A percentile compares a stretch with the other conserved stretches of the same genome.
phyloP scores from a whole-genome alignment of 140 eudicot genomes.

The Flaveria floridana region DNA sequence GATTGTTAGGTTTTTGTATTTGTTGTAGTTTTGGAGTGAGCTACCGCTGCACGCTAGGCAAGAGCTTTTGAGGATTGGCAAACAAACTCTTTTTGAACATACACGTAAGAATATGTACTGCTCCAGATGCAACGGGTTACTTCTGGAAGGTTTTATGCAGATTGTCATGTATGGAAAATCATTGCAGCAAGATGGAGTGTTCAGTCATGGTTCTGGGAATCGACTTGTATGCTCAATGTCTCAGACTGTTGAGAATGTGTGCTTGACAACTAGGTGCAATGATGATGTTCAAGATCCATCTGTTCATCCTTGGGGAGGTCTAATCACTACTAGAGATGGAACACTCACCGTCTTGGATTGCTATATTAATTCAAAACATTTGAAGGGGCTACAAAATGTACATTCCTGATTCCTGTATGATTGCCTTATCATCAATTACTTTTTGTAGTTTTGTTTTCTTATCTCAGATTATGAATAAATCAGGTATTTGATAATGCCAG shows the following conservation, averaged over 20 bases:
- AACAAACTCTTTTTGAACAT: conserved; percentile 85
- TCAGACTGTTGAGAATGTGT: conserved; percentile 41
- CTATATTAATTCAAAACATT: conserved; percentile 69
- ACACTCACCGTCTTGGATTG: conserved; percentile 83
- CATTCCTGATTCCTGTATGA: conserved; percentile 11
- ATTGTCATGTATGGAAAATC: conserved; percentile 94
- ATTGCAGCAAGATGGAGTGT: conserved; percentile 67
- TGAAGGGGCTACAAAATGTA: conserved; percentile 90
- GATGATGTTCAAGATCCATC: conserved; percentile 88
- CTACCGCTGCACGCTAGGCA: conserved; percentile 77
- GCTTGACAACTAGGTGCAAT: conserved; percentile 44
- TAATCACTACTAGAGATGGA: conserved; percentile 81
- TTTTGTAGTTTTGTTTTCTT: not conserved
- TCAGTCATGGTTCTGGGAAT: conserved; percentile 40
- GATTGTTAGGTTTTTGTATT: conserved; percentile 7
- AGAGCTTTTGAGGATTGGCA: conserved; percentile 71
- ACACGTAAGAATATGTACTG: conserved; percentile 97
- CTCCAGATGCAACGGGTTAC: conserved; percentile 91
- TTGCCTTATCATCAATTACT: conserved; percentile 7
- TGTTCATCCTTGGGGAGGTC: conserved; percentile 98
- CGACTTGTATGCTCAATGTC: conserved; percentile 40
- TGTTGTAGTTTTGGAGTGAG: conserved; percentile 89
- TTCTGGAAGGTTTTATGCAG: conserved; percentile 92
- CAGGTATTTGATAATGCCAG: conserved; percentile 94
- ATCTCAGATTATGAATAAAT: conserved; percentile 28